Evolutionary conservation across 163 green algal species (phyloP), one percentile per base, ranked within the genome.

Genomic region (Prototheca wickerhamii): DNA sequence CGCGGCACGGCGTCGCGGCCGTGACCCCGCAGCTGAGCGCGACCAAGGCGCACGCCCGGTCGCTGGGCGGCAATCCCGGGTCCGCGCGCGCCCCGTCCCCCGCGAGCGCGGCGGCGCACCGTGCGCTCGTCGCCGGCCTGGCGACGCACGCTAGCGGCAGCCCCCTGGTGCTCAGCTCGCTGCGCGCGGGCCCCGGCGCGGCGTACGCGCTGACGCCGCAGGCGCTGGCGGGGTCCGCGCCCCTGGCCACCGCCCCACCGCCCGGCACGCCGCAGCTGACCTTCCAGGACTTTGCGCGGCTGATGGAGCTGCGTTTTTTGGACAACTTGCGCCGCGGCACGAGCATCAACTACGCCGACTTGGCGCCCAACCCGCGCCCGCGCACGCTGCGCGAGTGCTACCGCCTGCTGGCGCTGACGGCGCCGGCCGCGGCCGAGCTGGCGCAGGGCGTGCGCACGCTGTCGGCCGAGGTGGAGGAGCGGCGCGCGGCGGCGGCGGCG

Each of bases 221-320:
- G 46, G 15, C 51, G 8, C 8, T 46, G 37, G 37, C 37, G 10
- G 12, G 37, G 10, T 15, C 42, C 18, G 42, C 42, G 18, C 42
- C 42, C 15, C 42, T 51, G 42, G 15, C 42, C 42, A 51, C 42
- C 42, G 15, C 53, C 23, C 53, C 26, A 10, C 53, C 53, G 15
- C 29, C 53, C 26, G 6, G 23, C 7, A 8, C 29, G 53, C 12
- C 46, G 34, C 61, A 61, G 21, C 72, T 85, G 31, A 83, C 76
- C 10, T 82, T 81, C 61, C 74, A 84, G 69, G 83, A 90, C 49
- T 90, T 90, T 63, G 53, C 82, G 35, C 70, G 74, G 61, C 61
- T 86, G 56, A 73, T 85, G 20, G 85, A 92, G 62, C 67, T 92
- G 33, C 83, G 87, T 50, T 92, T 92, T 72, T 72, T 91, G 66